These are phyloP conservation scores for Spathaspora arborariae DNA, from an alignment of 805 yeast genomes.

Conservation along the genomic window DNA sequence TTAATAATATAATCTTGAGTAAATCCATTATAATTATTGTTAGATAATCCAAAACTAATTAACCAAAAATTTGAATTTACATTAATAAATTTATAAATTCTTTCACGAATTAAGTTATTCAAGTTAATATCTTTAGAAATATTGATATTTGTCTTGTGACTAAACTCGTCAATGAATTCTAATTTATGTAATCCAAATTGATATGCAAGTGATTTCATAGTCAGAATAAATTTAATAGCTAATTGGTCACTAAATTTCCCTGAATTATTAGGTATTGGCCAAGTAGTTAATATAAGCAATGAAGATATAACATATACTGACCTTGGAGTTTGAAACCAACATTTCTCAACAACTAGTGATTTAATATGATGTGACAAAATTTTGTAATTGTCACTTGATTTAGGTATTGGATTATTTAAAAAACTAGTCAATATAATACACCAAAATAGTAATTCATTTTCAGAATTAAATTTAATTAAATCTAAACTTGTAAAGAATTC, in stretches of 20 bases:
- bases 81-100: constrained; percentile 40
- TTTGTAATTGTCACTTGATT: constrained; percentile 13
- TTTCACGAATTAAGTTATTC: constrained; percentile 33
- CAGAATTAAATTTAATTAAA: constrained; percentile 15
- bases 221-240: constrained; percentile 33
- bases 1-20: constrained; percentile 37
- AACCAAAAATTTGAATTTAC: constrained; percentile 44
- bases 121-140: constrained; percentile 24
- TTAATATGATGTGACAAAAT: constrained; percentile 31
- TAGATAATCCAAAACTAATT: constrained; percentile 35
- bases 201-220: constrained; percentile 35
- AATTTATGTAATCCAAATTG: constrained; percentile 42
- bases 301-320: constrained; percentile 36
- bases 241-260: constrained; percentile 26
- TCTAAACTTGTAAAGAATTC: constrained; percentile 15
- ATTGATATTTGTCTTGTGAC: constrained; percentile 28
- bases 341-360: constrained; percentile 34
- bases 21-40: constrained; percentile 24
- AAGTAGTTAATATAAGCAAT: constrained; percentile 39
- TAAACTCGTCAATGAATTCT: constrained; percentile 39
- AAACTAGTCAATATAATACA: constrained; percentile 33
- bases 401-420: constrained; percentile 16
- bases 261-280: constrained; percentile 37
- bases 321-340: constrained; percentile 45
- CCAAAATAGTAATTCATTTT: constrained; percentile 40